Evolutionary conservation across 768 basidiomycete species (phyloP).

Genomic region (Lactarius akahatsu): DNA sequence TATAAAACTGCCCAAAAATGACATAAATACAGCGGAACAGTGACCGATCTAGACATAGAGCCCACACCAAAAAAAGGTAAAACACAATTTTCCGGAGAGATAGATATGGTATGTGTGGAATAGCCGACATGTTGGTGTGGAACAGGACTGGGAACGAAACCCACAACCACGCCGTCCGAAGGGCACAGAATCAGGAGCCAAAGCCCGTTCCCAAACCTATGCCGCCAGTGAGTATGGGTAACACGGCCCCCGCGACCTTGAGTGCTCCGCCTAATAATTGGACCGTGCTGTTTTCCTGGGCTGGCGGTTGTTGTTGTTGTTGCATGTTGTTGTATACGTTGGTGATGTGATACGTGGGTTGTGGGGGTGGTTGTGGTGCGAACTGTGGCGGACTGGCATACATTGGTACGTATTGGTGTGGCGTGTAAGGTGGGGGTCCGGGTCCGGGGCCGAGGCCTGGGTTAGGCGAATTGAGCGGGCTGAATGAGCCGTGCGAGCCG

Average conservation of each 20-base stretch:
- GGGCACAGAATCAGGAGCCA: not conserved
- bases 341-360: conserved; percentile 4
- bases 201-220: not conserved
- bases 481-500: not conserved
- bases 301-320: not conserved
- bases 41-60: not conserved
- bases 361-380: not conserved
- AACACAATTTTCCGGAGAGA: not conserved
- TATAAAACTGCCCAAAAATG: not conserved
- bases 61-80: not conserved
- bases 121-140: not conserved
- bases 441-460: not conserved
- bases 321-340: not conserved
- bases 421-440: not conserved
- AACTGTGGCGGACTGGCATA: not conserved
- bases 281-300: not conserved
- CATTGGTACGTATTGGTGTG: not conserved
- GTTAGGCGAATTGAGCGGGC: not conserved
- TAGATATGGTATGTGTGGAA: not conserved
- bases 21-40: too few species aligned
- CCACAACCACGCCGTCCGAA: not conserved
- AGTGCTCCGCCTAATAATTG: conserved; percentile 14
- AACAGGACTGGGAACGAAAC: not conserved
- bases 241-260: conserved; percentile 7
- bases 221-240: not conserved